phyloP scores from a whole-genome alignment of 2,329 filamentous ascomycete species.

The Aspergillus oerlinghausenensis region DNA sequence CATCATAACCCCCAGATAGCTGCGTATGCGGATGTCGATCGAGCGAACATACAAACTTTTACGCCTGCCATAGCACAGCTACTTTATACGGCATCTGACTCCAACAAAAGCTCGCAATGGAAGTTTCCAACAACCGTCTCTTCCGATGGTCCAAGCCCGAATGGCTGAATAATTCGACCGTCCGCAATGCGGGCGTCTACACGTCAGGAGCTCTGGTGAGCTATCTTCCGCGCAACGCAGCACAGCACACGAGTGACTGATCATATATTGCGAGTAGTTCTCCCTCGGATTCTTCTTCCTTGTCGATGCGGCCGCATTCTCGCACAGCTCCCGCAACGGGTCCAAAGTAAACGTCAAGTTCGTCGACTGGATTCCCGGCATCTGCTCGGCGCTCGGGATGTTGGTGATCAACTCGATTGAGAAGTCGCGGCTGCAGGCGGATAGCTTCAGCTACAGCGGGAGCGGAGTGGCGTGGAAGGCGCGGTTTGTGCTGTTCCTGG shows the following conservation, averaged over 20 bases:
- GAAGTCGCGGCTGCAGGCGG: slow-evolving; percentile 60
- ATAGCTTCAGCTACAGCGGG: slow-evolving; percentile 61
- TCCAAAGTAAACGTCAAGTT: slow-evolving; percentile 62
- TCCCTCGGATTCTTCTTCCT: slow-evolving; percentile 66
- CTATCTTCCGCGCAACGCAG: slow-evolving; percentile 1
- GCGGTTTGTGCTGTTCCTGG: slow-evolving; percentile 62
- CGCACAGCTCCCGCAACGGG: slow-evolving; percentile 57
- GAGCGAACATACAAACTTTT: neutral
- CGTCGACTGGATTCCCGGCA: slow-evolving; percentile 67
- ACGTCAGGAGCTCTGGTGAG: slow-evolving; percentile 60
- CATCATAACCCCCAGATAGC: slow-evolving; percentile 14
- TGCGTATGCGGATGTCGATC: neutral
- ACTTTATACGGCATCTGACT: neutral
- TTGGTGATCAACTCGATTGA: slow-evolving; percentile 69
- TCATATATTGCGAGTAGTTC: slow-evolving; percentile 46
- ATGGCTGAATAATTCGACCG: slow-evolving; percentile 62
- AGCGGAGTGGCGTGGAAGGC: slow-evolving; percentile 68
- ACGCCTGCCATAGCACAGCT: neutral
- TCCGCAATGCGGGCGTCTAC: slow-evolving; percentile 63
- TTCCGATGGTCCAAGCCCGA: slow-evolving; percentile 64
- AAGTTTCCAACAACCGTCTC: slow-evolving; percentile 51
- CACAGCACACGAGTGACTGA: neutral
- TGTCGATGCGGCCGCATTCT: slow-evolving; percentile 62
- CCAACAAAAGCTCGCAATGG: slow-evolving; percentile 21
- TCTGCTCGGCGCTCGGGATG: slow-evolving; percentile 66